A percentile compares a stretch with the other conserved stretches of the same genome.
Conservation (phyloP, 305 asterid species). For the Fraxinus greggii region DNA sequence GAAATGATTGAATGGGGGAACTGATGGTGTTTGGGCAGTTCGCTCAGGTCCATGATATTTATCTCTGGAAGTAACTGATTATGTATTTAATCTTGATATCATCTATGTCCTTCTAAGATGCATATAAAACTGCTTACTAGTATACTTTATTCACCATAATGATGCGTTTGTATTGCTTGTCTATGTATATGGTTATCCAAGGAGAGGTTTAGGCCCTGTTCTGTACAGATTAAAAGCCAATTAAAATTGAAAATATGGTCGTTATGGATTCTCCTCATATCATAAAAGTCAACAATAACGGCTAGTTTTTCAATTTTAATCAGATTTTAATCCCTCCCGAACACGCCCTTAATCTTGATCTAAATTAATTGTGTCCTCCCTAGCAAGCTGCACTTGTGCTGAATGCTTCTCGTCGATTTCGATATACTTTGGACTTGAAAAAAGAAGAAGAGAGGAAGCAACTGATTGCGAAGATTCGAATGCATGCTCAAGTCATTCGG, state of each 20-base stretch:
- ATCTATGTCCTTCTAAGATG: background rate
- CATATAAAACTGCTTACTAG: background rate
- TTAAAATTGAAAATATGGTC: too few species aligned
- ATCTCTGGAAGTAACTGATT: background rate
- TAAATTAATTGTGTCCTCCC: constrained; percentile 21
- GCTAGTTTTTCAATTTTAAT: too few species aligned
- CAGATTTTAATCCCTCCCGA: too few species aligned
- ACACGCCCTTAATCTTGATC: too few species aligned
- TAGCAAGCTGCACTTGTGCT: constrained; percentile 96
- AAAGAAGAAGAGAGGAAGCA: constrained; percentile 87
- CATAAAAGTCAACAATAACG: too few species aligned
- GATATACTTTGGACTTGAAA: constrained; percentile 86
- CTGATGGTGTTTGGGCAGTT: background rate
- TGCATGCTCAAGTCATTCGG: constrained; percentile 95
- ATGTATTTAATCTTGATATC: background rate
- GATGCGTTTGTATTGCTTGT: background rate
- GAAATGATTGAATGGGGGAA: background rate
- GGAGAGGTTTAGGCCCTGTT: too few species aligned
- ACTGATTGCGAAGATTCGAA: constrained; percentile 70
- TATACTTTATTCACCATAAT: background rate
- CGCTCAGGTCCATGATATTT: background rate
- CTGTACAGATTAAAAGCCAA: too few species aligned
- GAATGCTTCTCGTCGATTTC: constrained; percentile 91
- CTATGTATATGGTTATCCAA: background rate
- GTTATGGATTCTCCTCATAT: too few species aligned